Conservation (phyloP, 768 basidiomycete species). For the Solioccasus polychromus region DNA sequence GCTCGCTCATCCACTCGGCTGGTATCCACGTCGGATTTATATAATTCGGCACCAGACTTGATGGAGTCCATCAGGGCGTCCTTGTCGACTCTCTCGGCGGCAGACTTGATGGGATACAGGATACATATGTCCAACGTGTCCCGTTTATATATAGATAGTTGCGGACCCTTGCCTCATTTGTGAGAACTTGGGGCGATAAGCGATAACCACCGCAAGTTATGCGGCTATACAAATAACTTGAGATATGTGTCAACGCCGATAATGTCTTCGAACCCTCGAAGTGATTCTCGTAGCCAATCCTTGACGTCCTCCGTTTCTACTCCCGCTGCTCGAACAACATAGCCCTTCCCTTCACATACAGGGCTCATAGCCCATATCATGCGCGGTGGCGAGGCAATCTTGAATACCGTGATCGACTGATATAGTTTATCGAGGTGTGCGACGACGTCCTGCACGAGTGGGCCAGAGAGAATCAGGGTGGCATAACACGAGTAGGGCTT, state of each 20-base stretch:
- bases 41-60: conserved; percentile 24
- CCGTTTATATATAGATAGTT: no score
- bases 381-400: conserved; percentile 46
- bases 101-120: conserved; percentile 4
- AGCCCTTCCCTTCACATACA: conserved; percentile 44
- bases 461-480: conserved; percentile 78
- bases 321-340: conserved; percentile 72
- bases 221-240: conserved; percentile 51
- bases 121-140: no score
- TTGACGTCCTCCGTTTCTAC: conserved; percentile 74
- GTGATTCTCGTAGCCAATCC: conserved; percentile 59
- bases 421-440: conserved; percentile 48
- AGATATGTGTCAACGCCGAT: conserved; percentile 65
- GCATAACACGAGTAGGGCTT: conserved; percentile 90
- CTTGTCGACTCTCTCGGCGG: not conserved
- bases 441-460: conserved; percentile 49
- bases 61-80: not conserved
- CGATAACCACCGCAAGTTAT: no score
- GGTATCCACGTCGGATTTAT: conserved; percentile 51
- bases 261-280: conserved; percentile 48
- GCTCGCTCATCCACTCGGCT: conserved; percentile 52
- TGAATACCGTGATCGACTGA: conserved; percentile 60
- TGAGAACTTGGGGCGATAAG: not conserved
- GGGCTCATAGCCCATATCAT: conserved; percentile 82
- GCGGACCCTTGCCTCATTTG: no score